Conservation (phyloP, 2,329 filamentous ascomycete species). For the Trichoderma semiorbis region DNA sequence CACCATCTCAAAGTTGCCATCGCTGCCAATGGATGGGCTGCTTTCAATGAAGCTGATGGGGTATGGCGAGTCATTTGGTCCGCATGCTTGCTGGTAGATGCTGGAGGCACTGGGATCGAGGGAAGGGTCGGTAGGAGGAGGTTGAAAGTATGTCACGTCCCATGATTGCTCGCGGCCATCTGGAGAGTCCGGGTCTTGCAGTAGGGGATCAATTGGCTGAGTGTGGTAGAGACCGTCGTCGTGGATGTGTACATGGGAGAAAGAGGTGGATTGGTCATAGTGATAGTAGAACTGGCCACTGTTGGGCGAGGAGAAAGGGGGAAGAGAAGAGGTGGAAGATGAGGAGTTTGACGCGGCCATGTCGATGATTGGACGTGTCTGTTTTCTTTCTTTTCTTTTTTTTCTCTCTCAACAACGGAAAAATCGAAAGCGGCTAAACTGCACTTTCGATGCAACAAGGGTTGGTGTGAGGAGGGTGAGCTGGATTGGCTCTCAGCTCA, state of each 20-base stretch:
- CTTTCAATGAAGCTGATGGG: slow-evolving; percentile 1
- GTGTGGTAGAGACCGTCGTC: not conserved
- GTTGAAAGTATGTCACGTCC: not conserved
- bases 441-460: not conserved
- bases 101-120: not conserved
- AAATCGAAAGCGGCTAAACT: not conserved
- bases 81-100: not conserved
- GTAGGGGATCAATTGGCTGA: not conserved
- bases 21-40: slow-evolving; percentile 12
- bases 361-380: not conserved
- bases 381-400: not conserved
- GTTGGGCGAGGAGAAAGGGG: not conserved
- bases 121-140: not conserved
- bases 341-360: not conserved
- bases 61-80: not conserved
- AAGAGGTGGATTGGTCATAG: not conserved
- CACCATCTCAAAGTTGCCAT: not conserved
- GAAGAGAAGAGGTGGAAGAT: not conserved
- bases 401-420: not conserved
- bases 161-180: not conserved
- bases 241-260: not conserved
- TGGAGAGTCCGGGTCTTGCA: not conserved
- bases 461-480: not conserved
- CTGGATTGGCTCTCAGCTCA: not conserved
- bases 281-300: not conserved